Evolutionary conservation across 1,139 yeast species (phyloP), one percentile per base, ranked within the genome.

Genomic region (Geotrichum citri-aurantii): DNA sequence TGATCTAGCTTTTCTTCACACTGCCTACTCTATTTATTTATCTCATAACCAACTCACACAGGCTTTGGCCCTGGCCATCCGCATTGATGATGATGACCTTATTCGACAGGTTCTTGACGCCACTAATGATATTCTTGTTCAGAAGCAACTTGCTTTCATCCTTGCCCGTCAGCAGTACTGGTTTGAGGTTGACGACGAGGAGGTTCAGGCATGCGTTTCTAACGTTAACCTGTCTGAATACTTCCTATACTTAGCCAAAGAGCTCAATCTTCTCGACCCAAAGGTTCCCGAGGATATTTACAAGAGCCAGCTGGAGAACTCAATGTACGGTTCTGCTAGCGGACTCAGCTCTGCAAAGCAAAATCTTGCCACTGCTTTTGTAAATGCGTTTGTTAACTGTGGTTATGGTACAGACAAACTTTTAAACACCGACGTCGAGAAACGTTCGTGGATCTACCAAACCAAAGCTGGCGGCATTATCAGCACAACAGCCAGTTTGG

Each of bases 241-340:
- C 73, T 95, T 83, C 76, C 77, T 80, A 57, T 90, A 90, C 72
- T 79, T 93, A 60, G 88, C 85, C 27, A 87, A 88, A 69, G 99
- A 93, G 73, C 82, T 93, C 70, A 93, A 93, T 70, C 78, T 93
- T 67, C 78, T 88, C 66, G 93, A 88, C 57, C 96, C 98, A 57
- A 89, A 89, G 73, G 88, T 88, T 19, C 99, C 99, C 11, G 97
- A 92, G 75, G 99, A 95, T 74, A 83, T 93, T 62, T 92, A 91
- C 76, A 92, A 92, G 73, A 84, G 92, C 37, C 97, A 93, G 71
- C 79, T 92, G 67, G 98, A 92, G 69, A 83, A 80, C 64, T 77
- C 88, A 21, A 77, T 81, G 61, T 79, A 80, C 61, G 84, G 86
- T 8, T 79, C 86, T 40, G 79, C 83, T 37, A 75, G 77, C 1